phyloP scores from a whole-genome alignment of 2,329 filamentous ascomycete genomes.

The Colletotrichum neosansevieriae region DNA sequence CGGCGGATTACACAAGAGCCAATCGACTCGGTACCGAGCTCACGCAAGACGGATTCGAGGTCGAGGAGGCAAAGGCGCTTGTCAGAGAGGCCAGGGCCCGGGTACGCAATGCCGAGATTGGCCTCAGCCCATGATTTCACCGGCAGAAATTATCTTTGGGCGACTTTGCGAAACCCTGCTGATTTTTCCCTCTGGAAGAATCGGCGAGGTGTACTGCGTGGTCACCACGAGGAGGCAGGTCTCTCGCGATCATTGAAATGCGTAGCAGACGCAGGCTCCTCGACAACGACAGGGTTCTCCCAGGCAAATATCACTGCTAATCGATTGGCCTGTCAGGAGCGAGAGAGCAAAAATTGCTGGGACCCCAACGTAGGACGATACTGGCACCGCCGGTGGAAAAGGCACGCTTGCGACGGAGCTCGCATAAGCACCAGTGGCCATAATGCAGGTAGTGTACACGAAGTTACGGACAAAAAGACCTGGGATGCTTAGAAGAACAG shows the following conservation, averaged over 20 bases:
- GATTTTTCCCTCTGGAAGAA: background rate
- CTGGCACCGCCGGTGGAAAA: no score
- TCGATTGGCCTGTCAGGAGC: no score
- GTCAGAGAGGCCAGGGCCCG: conserved; percentile 87
- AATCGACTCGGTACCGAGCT: conserved; percentile 88
- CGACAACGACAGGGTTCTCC: no score
- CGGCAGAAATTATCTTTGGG: background rate
- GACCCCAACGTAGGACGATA: no score
- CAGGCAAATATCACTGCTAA: no score
- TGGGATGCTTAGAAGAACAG: background rate
- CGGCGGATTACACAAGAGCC: conserved; percentile 80
- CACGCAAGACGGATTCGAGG: conserved; percentile 94
- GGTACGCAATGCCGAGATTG: conserved; percentile 65
- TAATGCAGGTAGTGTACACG: background rate
- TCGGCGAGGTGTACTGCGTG: background rate
- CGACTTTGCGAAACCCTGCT: no score
- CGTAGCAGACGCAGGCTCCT: no score
- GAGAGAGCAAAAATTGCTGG: no score
- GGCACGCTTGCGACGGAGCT: no score
- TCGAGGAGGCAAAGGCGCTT: conserved; percentile 95
- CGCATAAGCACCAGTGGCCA: no score
- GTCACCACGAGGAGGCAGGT: no score
- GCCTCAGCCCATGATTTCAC: conserved; percentile 24
- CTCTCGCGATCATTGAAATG: no score
- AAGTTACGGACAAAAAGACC: background rate